Evolutionary conservation across 106 monocot genomes (phyloP), one percentile per base, ranked within the genome.

Genomic region (Dioscorea dumetorum): DNA sequence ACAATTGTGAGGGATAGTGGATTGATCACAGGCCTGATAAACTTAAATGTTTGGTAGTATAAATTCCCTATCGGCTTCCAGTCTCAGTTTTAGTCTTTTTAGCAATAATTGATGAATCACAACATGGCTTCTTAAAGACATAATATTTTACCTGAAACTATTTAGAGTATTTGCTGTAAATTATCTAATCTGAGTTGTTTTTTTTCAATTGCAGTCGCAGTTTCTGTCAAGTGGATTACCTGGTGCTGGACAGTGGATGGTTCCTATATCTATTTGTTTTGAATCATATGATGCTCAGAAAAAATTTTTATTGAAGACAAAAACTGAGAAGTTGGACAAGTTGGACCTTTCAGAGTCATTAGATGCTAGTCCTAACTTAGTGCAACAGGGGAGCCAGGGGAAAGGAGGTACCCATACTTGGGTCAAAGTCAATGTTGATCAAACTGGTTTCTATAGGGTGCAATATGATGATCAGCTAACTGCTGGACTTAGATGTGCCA

Each of bases 371-470:
- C 13, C 48, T 59, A 63, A 14, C 57, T 33, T 74, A 12, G 22
- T 67, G 68, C 72, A 41, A 41, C 64, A 60, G 57, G 61, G 32
- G 22, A 51, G 66, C 24, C 57, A 77, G 69, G 71, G 67, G 59
- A 79, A 65, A 4, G n/a, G n/a, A n/a, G 64, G 60, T 62, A 74
- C 48, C 53, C 24, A 20, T 23, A 71, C 61, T 35, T 97, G 97
- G 97, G 74, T 97, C 61, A 97, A 97, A 72, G 70, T 91, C 71
- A 97, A 97, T 77, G 82, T 92, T 53, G 74, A 87, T 54, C 88
- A 92, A 69, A 97, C 91, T 41, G 97, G 97, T 11, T 97, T 97
- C 76, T 97, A 97, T 67, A 79, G 97, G 69, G 91, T 97, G 2
- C 84, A 87, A 67, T 97, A 97, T 82, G 84, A 89, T 78, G 88